Conservation (phyloP, 495 filamentous ascomycete genomes). For the Penicillium fimorum region DNA sequence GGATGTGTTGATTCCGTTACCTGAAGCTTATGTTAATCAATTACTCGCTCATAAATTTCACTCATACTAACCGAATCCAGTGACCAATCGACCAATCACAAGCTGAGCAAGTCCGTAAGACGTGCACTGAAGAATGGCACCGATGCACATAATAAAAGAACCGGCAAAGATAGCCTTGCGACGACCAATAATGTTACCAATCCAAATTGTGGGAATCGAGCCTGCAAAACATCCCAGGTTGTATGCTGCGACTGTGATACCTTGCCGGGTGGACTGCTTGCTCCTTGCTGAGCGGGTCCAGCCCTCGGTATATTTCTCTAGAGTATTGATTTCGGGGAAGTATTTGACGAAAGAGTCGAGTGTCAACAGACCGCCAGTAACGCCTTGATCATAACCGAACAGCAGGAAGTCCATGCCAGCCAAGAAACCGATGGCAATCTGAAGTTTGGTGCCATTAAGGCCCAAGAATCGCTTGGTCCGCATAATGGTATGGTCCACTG, state of each 20-base stretch:
- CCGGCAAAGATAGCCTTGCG: slow-evolving; percentile 56
- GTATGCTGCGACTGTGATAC: slow-evolving; percentile 64
- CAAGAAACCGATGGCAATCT: slow-evolving; percentile 64
- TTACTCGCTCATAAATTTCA: no score
- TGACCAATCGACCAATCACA: slow-evolving; percentile 61
- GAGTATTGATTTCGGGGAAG: slow-evolving; percentile 57
- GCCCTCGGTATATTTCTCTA: slow-evolving; percentile 23
- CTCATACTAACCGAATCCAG: slow-evolving; percentile 51
- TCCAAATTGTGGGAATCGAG: slow-evolving; percentile 55
- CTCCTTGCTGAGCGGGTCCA: slow-evolving; percentile 31
- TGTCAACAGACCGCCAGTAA: slow-evolving; percentile 60
- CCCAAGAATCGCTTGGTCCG: slow-evolving; percentile 52
- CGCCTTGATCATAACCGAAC: slow-evolving; percentile 59
- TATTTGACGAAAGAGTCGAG: slow-evolving; percentile 51
- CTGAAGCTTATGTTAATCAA: slow-evolving; percentile 6
- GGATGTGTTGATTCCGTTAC: slow-evolving; percentile 61
- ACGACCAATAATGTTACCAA: slow-evolving; percentile 58
- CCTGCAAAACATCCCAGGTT: slow-evolving; percentile 65
- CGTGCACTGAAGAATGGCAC: slow-evolving; percentile 61
- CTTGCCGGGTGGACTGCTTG: slow-evolving; percentile 55
- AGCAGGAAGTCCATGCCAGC: slow-evolving; percentile 71
- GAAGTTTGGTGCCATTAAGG: slow-evolving; percentile 63
- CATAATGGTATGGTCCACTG: slow-evolving; percentile 23
- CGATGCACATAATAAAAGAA: slow-evolving; percentile 58
- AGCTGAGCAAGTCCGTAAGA: slow-evolving; percentile 62